Conservation (phyloP, 1,284 basidiomycete genomes). For the Pholiota adiposa region DNA sequence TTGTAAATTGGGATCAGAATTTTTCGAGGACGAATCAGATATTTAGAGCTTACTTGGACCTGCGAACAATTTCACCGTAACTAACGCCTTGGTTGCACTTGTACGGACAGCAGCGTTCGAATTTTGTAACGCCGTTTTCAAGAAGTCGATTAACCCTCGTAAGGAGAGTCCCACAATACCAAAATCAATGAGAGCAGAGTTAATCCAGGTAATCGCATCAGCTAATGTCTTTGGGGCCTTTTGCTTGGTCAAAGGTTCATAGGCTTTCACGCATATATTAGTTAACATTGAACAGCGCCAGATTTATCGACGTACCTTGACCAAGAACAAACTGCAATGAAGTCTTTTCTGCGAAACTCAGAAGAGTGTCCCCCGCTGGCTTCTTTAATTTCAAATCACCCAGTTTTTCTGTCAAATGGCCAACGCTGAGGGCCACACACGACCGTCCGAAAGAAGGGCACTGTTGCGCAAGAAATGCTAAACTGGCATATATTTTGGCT, state of each 20-base stretch:
- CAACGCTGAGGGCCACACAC: constrained; percentile 82
- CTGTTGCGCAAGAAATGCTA: constrained; percentile 75
- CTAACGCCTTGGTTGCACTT: constrained; percentile 93
- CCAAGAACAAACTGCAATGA: constrained; percentile 93
- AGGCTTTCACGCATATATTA: constrained; percentile 55
- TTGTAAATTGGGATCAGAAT: constrained; percentile 69
- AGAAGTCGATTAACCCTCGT: constrained; percentile 86
- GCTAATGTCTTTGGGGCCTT: constrained; percentile 98
- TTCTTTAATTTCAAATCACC: constrained; percentile 98
- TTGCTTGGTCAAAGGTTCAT: constrained; percentile 90
- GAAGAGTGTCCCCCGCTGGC: constrained; percentile 89
- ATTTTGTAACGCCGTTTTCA: constrained; percentile 88
- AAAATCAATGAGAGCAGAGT: constrained; percentile 89
- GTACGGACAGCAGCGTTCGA: constrained; percentile 95
- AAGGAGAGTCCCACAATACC: constrained; percentile 89
- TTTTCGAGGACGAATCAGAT: constrained; percentile 23
- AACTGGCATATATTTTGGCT: constrained; percentile 81
- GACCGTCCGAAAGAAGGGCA: constrained; percentile 88
- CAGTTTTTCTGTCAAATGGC: constrained; percentile 93
- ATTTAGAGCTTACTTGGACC: constrained; percentile 73
- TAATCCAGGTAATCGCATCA: constrained; percentile 91
- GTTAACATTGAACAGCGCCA: not conserved
- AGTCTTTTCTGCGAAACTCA: constrained; percentile 88
- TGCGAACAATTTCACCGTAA: constrained; percentile 91
- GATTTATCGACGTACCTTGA: constrained; percentile 65